Base-by-base conservation (phyloP, 1,139 yeast genomes). In the Nakaseomyces glabratus region DNA sequence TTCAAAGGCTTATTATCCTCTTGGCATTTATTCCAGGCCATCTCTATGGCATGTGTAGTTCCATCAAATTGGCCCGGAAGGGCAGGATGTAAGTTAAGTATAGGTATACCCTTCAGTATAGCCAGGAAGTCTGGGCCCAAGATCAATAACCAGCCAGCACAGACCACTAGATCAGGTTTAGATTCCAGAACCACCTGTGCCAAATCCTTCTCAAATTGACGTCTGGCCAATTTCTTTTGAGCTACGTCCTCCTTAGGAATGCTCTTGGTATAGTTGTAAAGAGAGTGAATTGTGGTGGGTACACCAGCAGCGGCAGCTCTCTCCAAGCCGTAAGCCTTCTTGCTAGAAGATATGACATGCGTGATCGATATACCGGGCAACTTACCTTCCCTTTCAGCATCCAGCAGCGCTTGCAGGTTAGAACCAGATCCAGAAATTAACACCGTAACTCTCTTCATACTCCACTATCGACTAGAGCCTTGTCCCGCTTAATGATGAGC, bases 71-170 rank as follows among this genome's bases (percentile, higher is more conserved):
- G 88, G 16, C 95, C 95, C 2, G 98, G 98, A 39, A 90, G 71
- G 0, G 98, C 97, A 2, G 98, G 98, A 57, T 90, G 98, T 41
- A 90, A 65, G 54, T 90, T 90, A 51, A 90, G 86, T 43, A 90
- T 86, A 19, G 86, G 81, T 20, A 86, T 70, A 1, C 70, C 66
- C 3, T 70, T 73, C 31, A 88, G 61, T 2, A 90, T 88, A 31
- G 66, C 63, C 44, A 90, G 65, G 42, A 84, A 85, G 12, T 73
- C 66, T 2, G 86, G 78, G 2, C 95, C 81, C 44, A 90, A 67
- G 41, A 90, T 90, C 38, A 90, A 71, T 90, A 90, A 80, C 97
- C 98, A 90, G 2, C 98, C 98, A 6, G 98, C 98, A 62, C 98
- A 90, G 6, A 90, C 96, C 32, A 90, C 76, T 45, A 90, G 66